Base-by-base conservation (phyloP, 2,329 filamentous ascomycete genomes). In the Colletotrichum lindemuthianum region DNA sequence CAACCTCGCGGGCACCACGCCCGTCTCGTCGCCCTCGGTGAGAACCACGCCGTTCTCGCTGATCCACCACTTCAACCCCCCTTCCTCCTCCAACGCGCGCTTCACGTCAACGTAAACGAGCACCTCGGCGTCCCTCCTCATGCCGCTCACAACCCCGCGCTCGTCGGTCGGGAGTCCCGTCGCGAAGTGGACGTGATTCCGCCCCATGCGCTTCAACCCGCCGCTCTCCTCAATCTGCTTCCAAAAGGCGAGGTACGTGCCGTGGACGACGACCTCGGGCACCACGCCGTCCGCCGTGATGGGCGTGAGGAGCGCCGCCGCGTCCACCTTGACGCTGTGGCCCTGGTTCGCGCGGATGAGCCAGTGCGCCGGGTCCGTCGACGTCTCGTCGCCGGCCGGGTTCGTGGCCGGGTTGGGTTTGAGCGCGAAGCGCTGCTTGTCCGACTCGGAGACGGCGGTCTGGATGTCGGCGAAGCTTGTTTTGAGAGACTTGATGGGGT, bases 321-420 rank as follows among this genome's bases (percentile, higher is more conserved):
- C 88, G 34, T 92, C 90, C 40, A 89, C 79, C 72, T 88, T 88
- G 73, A 99, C 92, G 71, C 88, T 93, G 81, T 98, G 96, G 59
- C 96, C 96, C 80, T 98, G 96, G 73, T 96, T 97, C 34, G 96
- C 96, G 72, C 96, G 93, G 78, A 99, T 97, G 37, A 96, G 84
- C 81, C 90, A 97, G 75, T 91, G 84, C 0, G 83, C 76, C 0
- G 92, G 84, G 53, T 90, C 81, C 8, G 74, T 73, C 16, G 75
- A 74, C 15, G 71, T 67, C 10, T 73, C 71, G 44, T 71, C 70
- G 59, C 72, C 59, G 6, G 65, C 67, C 2, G 71, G 69, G 58
- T 73, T 72, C 44, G 71, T 70, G 13, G 61, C 60, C 8, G 74
- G 71, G 67, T 79, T 84, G 49, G 86, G 86, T 57, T 93, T 89